A percentile compares a stretch with the other conserved stretches of the same genome.
These are phyloP conservation scores for Aurinia saxatilis DNA, from an alignment of 345 rosid genomes.

Conservation along the genomic window DNA sequence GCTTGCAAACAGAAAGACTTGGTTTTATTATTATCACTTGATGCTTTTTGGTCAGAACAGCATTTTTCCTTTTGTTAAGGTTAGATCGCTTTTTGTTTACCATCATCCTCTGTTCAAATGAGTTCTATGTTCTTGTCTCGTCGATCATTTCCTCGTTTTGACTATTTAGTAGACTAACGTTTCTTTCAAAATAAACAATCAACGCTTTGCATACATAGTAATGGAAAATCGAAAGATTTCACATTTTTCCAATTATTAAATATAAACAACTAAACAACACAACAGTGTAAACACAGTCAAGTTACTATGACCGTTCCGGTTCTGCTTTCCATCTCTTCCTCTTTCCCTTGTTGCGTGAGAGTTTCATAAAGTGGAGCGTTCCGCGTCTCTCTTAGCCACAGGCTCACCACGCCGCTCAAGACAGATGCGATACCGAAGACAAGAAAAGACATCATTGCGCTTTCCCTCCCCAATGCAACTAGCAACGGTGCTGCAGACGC, in stretches of 20 bases:
- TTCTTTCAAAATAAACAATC: not conserved
- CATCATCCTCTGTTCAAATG: not conserved
- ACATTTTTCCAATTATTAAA: constrained; percentile 19
- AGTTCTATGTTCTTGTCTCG: constrained; percentile 4
- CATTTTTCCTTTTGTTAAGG: constrained; percentile 11
- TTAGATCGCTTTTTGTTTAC: constrained; percentile 13
- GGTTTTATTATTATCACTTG: constrained; percentile 12
- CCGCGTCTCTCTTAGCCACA: constrained; percentile 57
- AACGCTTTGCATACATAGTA: not conserved
- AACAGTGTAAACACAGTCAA: not conserved
- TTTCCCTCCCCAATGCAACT: constrained; percentile 50
- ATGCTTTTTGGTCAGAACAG: constrained; percentile 19
- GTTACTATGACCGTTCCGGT: not conserved
- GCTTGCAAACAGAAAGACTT: constrained; percentile 20
- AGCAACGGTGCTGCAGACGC: constrained; percentile 62
- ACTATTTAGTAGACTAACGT: not conserved
- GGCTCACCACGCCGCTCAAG: constrained; percentile 46
- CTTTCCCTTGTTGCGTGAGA: constrained; percentile 42
- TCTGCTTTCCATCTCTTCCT: constrained; percentile 26
- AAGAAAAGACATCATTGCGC: constrained; percentile 46
- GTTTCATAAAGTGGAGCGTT: constrained; percentile 66
- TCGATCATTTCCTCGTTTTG: not conserved
- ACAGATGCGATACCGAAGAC: constrained; percentile 46
- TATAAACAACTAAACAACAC: not conserved
- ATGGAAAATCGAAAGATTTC: constrained; percentile 3